These are phyloP conservation scores for Amanita brunnescens DNA, from an alignment of 768 basidiomycete species.

Conservation along the genomic window DNA sequence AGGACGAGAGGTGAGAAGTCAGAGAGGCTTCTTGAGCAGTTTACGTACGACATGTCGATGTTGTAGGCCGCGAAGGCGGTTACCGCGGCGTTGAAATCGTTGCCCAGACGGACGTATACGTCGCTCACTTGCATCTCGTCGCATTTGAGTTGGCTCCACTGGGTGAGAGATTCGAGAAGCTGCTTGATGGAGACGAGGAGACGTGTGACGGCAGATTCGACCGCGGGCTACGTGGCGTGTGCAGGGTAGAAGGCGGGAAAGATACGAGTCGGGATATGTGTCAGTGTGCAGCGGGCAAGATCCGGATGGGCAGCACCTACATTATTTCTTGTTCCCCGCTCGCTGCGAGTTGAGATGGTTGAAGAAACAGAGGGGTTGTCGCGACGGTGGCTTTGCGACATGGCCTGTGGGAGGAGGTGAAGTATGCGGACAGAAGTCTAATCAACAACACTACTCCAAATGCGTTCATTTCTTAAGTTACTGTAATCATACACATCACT, in stretches of 20 bases:
- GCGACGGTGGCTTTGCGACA: slow-evolving; percentile 7
- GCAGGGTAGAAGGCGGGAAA: slow-evolving; percentile 7
- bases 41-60: slow-evolving; percentile 84
- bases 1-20: slow-evolving; percentile 2
- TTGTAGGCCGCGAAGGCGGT: slow-evolving; percentile 78
- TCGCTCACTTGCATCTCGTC: slow-evolving; percentile 85
- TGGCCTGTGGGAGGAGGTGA: background rate
- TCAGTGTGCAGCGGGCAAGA: background rate
- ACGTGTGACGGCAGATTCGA: slow-evolving; percentile 87
- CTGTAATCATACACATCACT: background rate
- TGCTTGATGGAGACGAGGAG: slow-evolving; percentile 92
- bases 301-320: slow-evolving; percentile 4
- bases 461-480: background rate
- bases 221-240: slow-evolving; percentile 45
- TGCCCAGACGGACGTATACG: slow-evolving; percentile 92
- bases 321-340: slow-evolving; percentile 4
- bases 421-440: background rate
- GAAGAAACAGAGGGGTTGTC: slow-evolving; percentile 6
- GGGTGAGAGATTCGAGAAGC: slow-evolving; percentile 81
- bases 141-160: slow-evolving; percentile 70
- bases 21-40: background rate
- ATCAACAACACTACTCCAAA: background rate
- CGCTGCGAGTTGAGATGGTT: background rate
- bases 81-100: slow-evolving; percentile 94
- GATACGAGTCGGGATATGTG: no score